Evolutionary conservation across 148 eudicot species (phyloP).

Genomic region (Amaranthus hypochondriacus): DNA sequence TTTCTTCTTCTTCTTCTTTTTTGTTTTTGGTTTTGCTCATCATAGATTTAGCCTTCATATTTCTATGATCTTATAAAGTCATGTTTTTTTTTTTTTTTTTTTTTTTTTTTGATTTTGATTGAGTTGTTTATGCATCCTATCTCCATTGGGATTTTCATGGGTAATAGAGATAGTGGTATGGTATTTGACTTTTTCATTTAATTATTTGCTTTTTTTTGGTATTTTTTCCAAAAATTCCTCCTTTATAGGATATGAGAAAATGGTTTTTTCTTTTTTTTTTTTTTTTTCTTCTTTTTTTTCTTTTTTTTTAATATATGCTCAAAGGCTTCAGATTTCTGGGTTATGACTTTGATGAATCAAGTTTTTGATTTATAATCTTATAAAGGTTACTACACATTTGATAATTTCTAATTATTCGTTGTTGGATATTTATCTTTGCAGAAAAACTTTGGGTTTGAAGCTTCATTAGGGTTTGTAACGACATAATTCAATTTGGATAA

Average conservation of each 20-base stretch:
- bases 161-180: background rate
- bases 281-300: too few species aligned
- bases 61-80: background rate
- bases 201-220: conserved; percentile 1
- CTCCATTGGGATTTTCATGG: conserved; percentile 9
- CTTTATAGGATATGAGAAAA: background rate
- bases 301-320: too few species aligned
- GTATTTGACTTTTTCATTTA: conserved; percentile 13
- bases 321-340: conserved; percentile 5
- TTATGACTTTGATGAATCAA: background rate
- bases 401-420: conserved; percentile 2
- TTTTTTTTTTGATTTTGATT: background rate
- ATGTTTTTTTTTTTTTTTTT: conserved; percentile 4
- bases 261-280: too few species aligned
- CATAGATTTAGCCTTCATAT: background rate
- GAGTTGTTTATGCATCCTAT: conserved; percentile 23
- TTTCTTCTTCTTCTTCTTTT: background rate
- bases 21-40: background rate
- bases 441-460: conserved; percentile 5
- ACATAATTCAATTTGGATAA: background rate
- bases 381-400: background rate
- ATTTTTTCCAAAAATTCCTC: background rate
- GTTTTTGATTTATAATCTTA: background rate
- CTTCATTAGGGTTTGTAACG: conserved; percentile 4
- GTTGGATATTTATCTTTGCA: conserved; percentile 13